Percentiles rank a stretch among this genome's conserved stretches.
phyloP scores from a whole-genome alignment of 2,329 filamentous ascomycete species.

The Clonostachys rosea region DNA sequence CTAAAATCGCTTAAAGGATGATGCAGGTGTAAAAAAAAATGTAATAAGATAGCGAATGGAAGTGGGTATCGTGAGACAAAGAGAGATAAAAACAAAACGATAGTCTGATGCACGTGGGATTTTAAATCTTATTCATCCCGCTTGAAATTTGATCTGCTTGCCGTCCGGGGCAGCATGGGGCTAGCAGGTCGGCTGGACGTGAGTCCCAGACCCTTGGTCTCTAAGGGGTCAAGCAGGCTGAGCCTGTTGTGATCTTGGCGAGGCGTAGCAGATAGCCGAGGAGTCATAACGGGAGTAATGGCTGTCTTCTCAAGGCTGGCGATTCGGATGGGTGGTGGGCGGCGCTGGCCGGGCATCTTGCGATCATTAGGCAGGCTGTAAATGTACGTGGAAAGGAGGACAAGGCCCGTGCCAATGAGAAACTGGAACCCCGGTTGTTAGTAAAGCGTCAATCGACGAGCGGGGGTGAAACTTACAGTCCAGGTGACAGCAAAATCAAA shows the following conservation, averaged over 20 bases:
- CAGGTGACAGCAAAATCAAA: constrained; percentile 74
- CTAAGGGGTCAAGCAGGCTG: constrained; percentile 28
- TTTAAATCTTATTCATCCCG: background rate
- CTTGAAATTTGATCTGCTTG: constrained; percentile 27
- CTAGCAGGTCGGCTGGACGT: constrained; percentile 42
- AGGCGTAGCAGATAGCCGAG: constrained; percentile 4
- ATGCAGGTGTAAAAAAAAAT: background rate
- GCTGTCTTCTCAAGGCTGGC: constrained; percentile 74
- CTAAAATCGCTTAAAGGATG: too few relatives aligned
- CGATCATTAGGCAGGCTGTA: constrained; percentile 68
- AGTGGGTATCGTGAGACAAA: background rate
- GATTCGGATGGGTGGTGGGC: constrained; percentile 63
- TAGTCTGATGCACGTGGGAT: too few relatives aligned
- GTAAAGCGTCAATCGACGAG: background rate
- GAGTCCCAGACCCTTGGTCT: constrained; percentile 25
- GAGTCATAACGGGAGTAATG: constrained; percentile 43
- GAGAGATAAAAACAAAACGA: background rate
- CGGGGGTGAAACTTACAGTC: constrained; percentile 52
- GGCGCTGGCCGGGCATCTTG: constrained; percentile 36
- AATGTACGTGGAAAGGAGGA: constrained; percentile 78
- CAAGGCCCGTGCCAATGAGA: constrained; percentile 71
- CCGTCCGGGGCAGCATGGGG: constrained; percentile 32
- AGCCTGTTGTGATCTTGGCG: constrained; percentile 10
- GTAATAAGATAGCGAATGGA: background rate
- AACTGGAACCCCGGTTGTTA: constrained; percentile 51